A percentile compares a stretch with the other conserved stretches of the same genome.
Conservation (phyloP, 73 alveolate species). For the Paramecium bursaria region DNA sequence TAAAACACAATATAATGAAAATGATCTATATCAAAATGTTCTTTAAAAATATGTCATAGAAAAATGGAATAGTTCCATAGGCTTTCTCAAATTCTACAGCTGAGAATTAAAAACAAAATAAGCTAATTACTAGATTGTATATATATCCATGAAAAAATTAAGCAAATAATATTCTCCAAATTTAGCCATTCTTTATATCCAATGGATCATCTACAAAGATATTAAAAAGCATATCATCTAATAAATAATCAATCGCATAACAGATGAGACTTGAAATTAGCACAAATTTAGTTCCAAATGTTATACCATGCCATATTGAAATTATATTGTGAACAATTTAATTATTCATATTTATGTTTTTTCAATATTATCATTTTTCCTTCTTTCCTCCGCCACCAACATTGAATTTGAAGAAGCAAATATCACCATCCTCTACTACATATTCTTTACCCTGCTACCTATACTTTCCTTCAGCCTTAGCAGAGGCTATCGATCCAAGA, state of each 20-base stretch:
- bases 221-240: neutral
- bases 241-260: neutral
- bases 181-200: neutral
- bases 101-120: neutral
- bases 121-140: neutral
- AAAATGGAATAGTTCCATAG: slow-evolving; percentile 25
- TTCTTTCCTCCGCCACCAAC: slow-evolving; percentile 70
- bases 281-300: slow-evolving; percentile 55
- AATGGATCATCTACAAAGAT: slow-evolving; percentile 10
- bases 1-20: neutral
- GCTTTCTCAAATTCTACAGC: slow-evolving; percentile 32
- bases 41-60: slow-evolving; percentile 44
- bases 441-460: slow-evolving; percentile 93
- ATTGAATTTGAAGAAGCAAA: slow-evolving; percentile 73
- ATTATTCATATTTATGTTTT: too few species aligned
- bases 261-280: slow-evolving; percentile 3
- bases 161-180: slow-evolving; percentile 47
- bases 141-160: slow-evolving; percentile 49
- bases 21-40: slow-evolving; percentile 6
- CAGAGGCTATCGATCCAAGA: slow-evolving; percentile 91
- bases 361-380: neutral
- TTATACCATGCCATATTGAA: slow-evolving; percentile 9
- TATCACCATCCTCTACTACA: slow-evolving; percentile 97
- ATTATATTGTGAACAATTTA: neutral
- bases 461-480: slow-evolving; percentile 96